Percentiles rank a stretch among this genome's conserved stretches.
Conservation (phyloP, 2,329 filamentous ascomycete species). For the Aspergillus unguis region DNA sequence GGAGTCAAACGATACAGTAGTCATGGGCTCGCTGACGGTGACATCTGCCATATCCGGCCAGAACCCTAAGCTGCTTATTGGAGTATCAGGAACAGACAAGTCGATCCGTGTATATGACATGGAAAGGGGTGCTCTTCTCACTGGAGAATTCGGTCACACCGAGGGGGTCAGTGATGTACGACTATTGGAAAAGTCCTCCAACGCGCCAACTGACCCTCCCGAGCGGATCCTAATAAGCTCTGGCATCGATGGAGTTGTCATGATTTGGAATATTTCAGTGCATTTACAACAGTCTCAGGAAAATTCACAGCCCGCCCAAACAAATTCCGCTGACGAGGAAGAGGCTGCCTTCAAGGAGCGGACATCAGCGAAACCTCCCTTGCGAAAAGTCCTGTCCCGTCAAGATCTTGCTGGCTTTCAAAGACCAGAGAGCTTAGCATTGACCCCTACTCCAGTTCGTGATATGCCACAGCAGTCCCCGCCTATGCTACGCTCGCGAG, state of each 20-base stretch:
- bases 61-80: slow-evolving; percentile 67
- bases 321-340: slow-evolving; percentile 27
- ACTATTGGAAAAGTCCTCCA: slow-evolving; percentile 53
- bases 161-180: slow-evolving; percentile 86
- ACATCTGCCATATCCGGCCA: slow-evolving; percentile 52
- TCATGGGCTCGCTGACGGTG: slow-evolving; percentile 73
- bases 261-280: slow-evolving; percentile 63
- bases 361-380: slow-evolving; percentile 63
- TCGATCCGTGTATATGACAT: slow-evolving; percentile 87
- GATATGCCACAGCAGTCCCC: slow-evolving; percentile 39
- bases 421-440: slow-evolving; percentile 46
- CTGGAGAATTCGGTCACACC: slow-evolving; percentile 91
- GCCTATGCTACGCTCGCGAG: slow-evolving; percentile 54
- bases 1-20: slow-evolving; percentile 74
- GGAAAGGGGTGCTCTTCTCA: slow-evolving; percentile 71
- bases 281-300: slow-evolving; percentile 35
- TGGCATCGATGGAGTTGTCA: slow-evolving; percentile 75
- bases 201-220: slow-evolving; percentile 43
- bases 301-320: slow-evolving; percentile 21
- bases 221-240: slow-evolving; percentile 62
- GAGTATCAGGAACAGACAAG: slow-evolving; percentile 93
- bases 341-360: slow-evolving; percentile 45
- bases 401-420: slow-evolving; percentile 80
- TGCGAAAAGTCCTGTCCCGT: slow-evolving; percentile 82
- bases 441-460: slow-evolving; percentile 43